Evolutionary conservation across 75 land plant species (phyloP).

Genomic region (Selaginella tamariscina): DNA sequence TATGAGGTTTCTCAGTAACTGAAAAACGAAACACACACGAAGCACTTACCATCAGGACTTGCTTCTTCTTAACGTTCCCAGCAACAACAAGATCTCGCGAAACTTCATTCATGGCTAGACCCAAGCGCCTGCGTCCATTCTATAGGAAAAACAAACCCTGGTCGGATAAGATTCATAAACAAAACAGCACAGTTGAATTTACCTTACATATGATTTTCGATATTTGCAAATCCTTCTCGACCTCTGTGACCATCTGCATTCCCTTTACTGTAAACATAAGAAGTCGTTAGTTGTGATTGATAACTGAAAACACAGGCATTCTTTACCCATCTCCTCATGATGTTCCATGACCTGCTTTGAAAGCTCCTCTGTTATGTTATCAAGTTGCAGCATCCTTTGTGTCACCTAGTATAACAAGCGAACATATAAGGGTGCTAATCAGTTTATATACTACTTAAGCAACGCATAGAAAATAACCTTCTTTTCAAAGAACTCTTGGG

Average conservation of each 20-base stretch:
- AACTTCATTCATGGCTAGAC: constrained; percentile 70
- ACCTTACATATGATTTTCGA: constrained; percentile 96
- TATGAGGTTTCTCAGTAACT: background rate
- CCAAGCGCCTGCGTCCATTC: constrained; percentile 84
- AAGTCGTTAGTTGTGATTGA: too few species aligned
- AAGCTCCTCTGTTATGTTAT: constrained; percentile 53
- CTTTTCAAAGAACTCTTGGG: constrained; percentile 42
- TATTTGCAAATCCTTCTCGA: constrained; percentile 83
- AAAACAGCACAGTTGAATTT: background rate
- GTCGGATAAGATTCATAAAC: background rate
- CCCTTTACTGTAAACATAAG: constrained; percentile 64
- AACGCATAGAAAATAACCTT: constrained; percentile 28
- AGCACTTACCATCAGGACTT: constrained; percentile 55
- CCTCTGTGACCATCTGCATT: constrained; percentile 82
- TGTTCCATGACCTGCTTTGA: constrained; percentile 80
- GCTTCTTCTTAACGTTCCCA: constrained; percentile 66
- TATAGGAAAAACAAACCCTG: constrained; percentile 11
- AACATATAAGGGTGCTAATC: background rate
- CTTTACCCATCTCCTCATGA: constrained; percentile 89
- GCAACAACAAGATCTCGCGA: constrained; percentile 84
- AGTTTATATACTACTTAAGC: background rate
- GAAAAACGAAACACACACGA: background rate
- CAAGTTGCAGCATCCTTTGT: constrained; percentile 64
- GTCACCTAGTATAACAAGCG: constrained; percentile 39
- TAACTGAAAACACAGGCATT: too few species aligned